A percentile compares a stretch with the other conserved stretches of the same genome.
Conservation (phyloP, 345 rosid genomes). For the Linum usitatissimum region DNA sequence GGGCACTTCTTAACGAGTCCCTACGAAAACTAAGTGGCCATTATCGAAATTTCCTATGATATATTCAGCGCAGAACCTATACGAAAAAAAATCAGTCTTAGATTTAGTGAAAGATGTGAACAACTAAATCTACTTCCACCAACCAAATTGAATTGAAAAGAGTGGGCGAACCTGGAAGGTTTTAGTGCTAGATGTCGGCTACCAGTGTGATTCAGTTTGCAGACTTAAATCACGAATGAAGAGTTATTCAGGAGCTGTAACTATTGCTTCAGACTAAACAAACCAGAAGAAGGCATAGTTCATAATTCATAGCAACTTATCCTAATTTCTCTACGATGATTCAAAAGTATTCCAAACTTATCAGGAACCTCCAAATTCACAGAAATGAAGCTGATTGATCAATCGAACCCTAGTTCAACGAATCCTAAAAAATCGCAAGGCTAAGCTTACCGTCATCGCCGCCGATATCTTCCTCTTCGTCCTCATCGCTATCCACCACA, state of each 20-base stretch:
- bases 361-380: neutral
- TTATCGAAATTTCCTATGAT: no score
- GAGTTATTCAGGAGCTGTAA: no score
- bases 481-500: slow-evolving; percentile 69
- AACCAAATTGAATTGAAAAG: neutral
- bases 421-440: neutral
- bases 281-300: slow-evolving; percentile 4
- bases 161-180: neutral
- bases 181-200: neutral
- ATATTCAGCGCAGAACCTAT: neutral
- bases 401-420: no score
- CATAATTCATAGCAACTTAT: neutral
- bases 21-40: neutral
- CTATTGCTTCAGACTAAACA: neutral
- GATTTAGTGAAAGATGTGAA: neutral
- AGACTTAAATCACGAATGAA: no score
- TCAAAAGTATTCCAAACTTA: neutral
- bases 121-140: neutral
- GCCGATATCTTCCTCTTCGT: slow-evolving; percentile 77
- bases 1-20: neutral
- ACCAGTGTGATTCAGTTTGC: neutral
- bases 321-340: neutral
- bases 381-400: neutral
- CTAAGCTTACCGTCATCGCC: slow-evolving; percentile 50
- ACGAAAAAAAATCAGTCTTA: neutral